Conservation (phyloP, 2,329 filamentous ascomycete species). For the Ophiocordyceps camponoti-saundersi region DNA sequence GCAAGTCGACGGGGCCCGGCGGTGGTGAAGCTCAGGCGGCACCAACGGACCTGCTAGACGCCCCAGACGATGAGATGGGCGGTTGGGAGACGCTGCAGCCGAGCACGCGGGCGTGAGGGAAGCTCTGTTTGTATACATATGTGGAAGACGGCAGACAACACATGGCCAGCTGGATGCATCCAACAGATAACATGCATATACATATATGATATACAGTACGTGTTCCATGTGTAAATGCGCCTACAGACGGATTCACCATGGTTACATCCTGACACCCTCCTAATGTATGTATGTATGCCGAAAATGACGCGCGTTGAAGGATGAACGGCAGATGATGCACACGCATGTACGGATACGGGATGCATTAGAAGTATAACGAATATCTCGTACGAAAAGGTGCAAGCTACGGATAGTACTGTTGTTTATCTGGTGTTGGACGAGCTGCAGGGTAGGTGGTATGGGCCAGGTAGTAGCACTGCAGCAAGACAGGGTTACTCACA, state of each 20-base stretch:
- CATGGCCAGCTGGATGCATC: neutral
- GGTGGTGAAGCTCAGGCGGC: slow-evolving; percentile 3
- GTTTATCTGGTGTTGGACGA: too few relatives aligned
- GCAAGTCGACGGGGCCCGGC: slow-evolving; percentile 3
- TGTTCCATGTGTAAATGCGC: neutral
- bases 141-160: too few relatives aligned
- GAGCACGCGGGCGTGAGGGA: slow-evolving; percentile 5
- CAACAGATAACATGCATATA: neutral
- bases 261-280: too few relatives aligned
- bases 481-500: neutral
- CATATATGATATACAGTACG: neutral
- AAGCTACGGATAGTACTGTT: too few relatives aligned
- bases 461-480: neutral
- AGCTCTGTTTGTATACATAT: neutral
- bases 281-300: too few relatives aligned
- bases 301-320: too few relatives aligned
- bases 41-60: slow-evolving; percentile 26
- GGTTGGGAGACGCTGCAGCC: slow-evolving; percentile 41
- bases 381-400: too few relatives aligned
- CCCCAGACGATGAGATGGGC: slow-evolving; percentile 27
- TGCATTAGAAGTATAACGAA: too few relatives aligned
- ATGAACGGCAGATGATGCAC: too few relatives aligned
- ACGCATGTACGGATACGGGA: too few relatives aligned
- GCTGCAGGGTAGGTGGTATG: neutral
- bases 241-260: too few relatives aligned